Conservation (phyloP, 1,284 basidiomycete species). For the Fomitopsis pinicola region DNA sequence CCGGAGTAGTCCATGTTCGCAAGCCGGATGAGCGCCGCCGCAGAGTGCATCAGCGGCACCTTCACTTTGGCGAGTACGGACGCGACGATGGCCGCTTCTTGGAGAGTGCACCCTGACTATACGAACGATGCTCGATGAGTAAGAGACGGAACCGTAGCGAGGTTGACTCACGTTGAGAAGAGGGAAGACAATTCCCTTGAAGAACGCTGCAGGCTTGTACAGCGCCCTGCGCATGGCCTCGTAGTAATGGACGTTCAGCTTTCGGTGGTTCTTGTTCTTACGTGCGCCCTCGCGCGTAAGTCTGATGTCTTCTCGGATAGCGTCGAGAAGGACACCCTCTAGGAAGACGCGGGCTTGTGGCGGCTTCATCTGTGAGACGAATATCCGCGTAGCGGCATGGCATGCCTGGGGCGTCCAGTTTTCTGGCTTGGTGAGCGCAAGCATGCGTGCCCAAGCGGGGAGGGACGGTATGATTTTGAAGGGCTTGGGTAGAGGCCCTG, state of each 20-base stretch:
- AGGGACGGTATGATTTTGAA: slow-evolving; percentile 99
- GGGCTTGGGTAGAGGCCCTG: slow-evolving; percentile 92
- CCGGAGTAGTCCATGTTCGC: slow-evolving; percentile 97
- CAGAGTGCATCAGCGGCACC: slow-evolving; percentile 94
- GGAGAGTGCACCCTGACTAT: slow-evolving; percentile 80
- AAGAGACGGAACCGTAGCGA: not conserved
- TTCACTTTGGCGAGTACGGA: slow-evolving; percentile 91
- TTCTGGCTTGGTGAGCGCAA: slow-evolving; percentile 90
- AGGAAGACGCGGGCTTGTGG: slow-evolving; percentile 93
- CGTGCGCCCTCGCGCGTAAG: slow-evolving; percentile 37
- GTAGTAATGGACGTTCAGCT: slow-evolving; percentile 92
- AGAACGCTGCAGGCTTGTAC: slow-evolving; percentile 97
- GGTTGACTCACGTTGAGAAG: slow-evolving; percentile 73
- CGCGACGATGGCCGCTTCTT: slow-evolving; percentile 94
- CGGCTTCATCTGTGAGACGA: slow-evolving; percentile 96
- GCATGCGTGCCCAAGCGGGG: slow-evolving; percentile 93
- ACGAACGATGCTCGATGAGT: slow-evolving; percentile 3
- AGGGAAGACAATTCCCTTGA: slow-evolving; percentile 98
- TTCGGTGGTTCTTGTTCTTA: slow-evolving; percentile 64
- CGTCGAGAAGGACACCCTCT: slow-evolving; percentile 89
- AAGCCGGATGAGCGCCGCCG: slow-evolving; percentile 90
- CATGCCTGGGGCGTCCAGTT: slow-evolving; percentile 96
- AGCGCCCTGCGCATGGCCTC: slow-evolving; percentile 88
- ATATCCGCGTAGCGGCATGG: slow-evolving; percentile 91
- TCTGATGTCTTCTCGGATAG: slow-evolving; percentile 85